Conservation (phyloP, 1,284 basidiomycete genomes). For the Heterobasidion occidentale region DNA sequence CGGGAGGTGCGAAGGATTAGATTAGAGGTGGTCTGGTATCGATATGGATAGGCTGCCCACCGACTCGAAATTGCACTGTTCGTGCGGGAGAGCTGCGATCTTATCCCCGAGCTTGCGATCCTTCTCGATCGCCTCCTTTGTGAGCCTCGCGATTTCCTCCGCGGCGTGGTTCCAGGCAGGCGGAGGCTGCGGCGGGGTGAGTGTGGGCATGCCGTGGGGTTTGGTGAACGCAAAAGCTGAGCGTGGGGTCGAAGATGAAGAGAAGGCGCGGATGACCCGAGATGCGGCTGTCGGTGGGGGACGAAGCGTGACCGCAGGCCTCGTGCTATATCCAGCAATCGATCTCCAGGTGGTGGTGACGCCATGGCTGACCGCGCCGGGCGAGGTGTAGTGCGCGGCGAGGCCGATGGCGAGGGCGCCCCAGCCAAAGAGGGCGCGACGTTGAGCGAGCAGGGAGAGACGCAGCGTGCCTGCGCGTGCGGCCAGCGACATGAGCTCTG, state of each 20-base stretch:
- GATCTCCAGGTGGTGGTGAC: neutral
- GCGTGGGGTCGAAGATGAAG: conserved; percentile 14
- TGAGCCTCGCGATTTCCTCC: conserved; percentile 48
- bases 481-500: conserved; percentile 2
- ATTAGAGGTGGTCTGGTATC: neutral
- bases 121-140: conserved; percentile 50
- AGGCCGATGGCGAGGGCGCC: conserved; percentile 7
- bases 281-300: conserved; percentile 2
- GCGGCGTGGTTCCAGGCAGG: conserved; percentile 66
- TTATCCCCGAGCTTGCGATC: conserved; percentile 51
- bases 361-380: neutral
- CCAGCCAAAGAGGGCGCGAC: conserved; percentile 3
- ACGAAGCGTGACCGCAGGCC: conserved; percentile 3
- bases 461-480: neutral
- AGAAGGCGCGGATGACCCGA: conserved; percentile 10
- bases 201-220: conserved; percentile 14
- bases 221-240: neutral
- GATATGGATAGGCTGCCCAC: conserved; percentile 26
- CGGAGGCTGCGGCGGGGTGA: conserved; percentile 60
- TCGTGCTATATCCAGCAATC: conserved; percentile 6
- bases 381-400: conserved; percentile 5
- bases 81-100: conserved; percentile 50
- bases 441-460: neutral
- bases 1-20: neutral
- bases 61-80: conserved; percentile 50